Base-by-base conservation (phyloP, 257 asterid species). In the Forsythia viridissima region DNA sequence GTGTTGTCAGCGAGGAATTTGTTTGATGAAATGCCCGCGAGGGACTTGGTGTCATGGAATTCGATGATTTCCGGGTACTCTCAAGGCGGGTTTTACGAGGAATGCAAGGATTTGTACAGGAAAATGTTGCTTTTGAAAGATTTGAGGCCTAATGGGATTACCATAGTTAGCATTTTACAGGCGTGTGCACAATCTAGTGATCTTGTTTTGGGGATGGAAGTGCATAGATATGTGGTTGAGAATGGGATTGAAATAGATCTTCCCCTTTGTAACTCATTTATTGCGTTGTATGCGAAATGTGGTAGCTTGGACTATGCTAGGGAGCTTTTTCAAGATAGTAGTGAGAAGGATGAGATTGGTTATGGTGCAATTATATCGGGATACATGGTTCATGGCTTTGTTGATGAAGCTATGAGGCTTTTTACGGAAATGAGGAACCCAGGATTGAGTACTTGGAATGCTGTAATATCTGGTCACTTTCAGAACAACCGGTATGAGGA, bases 1-100 rank as follows among this genome's bases (percentile, higher is more conserved):
- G 61, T 89, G 85, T 85, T 74, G 73, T 90, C 91, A 0, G 97
- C 97, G 0, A 84, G 88, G 80, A 66, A 15, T 13, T 36, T 90
- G 85, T 94, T 94, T 68, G 87, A 92, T 80, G 87, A 77, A 79
- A 88, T 94, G 91, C 84, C 90, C 30, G 85, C 63, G 70, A 90
- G 86, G 79, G 98, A 94, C 82, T 78, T 82, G 80, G 97, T 94
- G 20, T 90, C 97, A 4, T 92, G 97, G 98, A 94, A 92, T 82
- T 85, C 98, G 0, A 91, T 94, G 93, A 87, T 92, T 84, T 82
- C 98, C 0, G 98, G 98, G 78, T 94, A 88, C 70, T 82, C 94
- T 51, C 98, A 91, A 76, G 90, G 90, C 67, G 98, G 97, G 44
- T 80, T 80, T 80, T 86, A 83, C 15, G 86, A 84, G 81, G 95